These are phyloP conservation scores for Zygosaccharomyces kombuchaensis DNA, from an alignment of 805 yeast genomes.

Conservation along the genomic window DNA sequence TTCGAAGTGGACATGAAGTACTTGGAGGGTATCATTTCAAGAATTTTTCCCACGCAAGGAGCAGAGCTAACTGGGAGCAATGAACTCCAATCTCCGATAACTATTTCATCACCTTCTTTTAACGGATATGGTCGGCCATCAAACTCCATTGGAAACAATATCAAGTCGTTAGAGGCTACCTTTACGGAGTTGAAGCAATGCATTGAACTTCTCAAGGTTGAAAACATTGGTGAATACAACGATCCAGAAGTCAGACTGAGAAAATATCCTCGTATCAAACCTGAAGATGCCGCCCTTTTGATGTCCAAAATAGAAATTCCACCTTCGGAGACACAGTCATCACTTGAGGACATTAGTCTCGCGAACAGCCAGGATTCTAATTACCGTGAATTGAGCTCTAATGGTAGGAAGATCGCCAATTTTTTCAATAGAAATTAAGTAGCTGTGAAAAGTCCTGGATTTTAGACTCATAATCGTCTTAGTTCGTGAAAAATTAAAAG, in stretches of 20 bases:
- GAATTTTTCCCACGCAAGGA: conserved; percentile 32
- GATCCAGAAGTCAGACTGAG: conserved; percentile 53
- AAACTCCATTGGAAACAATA: conserved; percentile 30
- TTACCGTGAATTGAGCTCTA: conserved; percentile 13
- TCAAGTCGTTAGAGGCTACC: conserved; percentile 61
- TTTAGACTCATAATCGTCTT: neutral
- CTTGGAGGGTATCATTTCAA: conserved; percentile 50
- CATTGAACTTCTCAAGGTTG: conserved; percentile 63
- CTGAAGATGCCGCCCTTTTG: conserved; percentile 62
- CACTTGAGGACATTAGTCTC: conserved; percentile 9
- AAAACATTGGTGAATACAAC: conserved; percentile 59
- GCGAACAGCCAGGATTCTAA: conserved; percentile 7
- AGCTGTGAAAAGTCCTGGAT: neutral
- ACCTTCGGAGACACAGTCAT: conserved; percentile 4
- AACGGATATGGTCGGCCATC: conserved; percentile 17
- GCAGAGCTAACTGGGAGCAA: conserved; percentile 20
- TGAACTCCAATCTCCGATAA: conserved; percentile 15
- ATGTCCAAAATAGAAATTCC: conserved; percentile 43
- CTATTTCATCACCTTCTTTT: conserved; percentile 25
- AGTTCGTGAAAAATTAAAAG: neutral
- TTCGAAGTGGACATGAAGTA: conserved; percentile 78
- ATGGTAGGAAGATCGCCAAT: conserved; percentile 25
- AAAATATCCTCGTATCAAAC: conserved; percentile 68
- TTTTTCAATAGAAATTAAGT: conserved; percentile 24
- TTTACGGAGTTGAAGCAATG: conserved; percentile 77